phyloP scores from a whole-genome alignment of 768 basidiomycete species.

The Lepiota subincarnata region DNA sequence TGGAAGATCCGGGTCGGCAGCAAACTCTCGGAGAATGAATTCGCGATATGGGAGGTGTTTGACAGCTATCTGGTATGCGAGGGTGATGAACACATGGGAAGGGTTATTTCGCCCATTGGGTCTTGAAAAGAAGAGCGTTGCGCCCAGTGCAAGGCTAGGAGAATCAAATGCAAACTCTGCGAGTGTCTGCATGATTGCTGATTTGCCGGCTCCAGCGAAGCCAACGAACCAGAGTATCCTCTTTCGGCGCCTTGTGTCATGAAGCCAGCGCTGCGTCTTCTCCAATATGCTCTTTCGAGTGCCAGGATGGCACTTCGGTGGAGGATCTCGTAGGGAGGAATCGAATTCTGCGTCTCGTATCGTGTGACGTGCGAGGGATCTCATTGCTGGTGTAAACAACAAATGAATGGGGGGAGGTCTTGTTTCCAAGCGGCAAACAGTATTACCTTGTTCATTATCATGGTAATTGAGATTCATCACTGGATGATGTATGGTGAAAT shows the following conservation, averaged over 20 bases:
- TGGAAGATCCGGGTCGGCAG: conserved; percentile 1
- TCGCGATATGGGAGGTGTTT: not conserved
- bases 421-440: too few species aligned
- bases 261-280: too few species aligned
- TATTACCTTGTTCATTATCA: too few species aligned
- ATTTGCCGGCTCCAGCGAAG: conserved; percentile 24
- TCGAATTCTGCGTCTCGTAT: too few species aligned
- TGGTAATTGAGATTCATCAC: too few species aligned
- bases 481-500: too few species aligned
- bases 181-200: conserved; percentile 26
- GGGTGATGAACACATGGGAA: conserved; percentile 14
- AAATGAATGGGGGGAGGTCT: too few species aligned
- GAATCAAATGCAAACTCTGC: conserved; percentile 14
- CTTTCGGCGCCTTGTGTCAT: not conserved
- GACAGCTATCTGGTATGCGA: conserved; percentile 19
- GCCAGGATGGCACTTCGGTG: not conserved
- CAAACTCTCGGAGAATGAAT: conserved; percentile 8
- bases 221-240: conserved; percentile 19
- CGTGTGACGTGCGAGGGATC: not conserved
- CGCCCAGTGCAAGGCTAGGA: conserved; percentile 1
- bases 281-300: too few species aligned
- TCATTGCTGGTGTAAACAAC: not conserved
- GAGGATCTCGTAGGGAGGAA: too few species aligned
- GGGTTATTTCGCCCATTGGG: not conserved
- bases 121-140: conserved; percentile 20